Evolutionary conservation across 148 eudicot genomes (phyloP), one percentile per base, ranked within the genome.

Genomic region (Pharnaceum exiguum): DNA sequence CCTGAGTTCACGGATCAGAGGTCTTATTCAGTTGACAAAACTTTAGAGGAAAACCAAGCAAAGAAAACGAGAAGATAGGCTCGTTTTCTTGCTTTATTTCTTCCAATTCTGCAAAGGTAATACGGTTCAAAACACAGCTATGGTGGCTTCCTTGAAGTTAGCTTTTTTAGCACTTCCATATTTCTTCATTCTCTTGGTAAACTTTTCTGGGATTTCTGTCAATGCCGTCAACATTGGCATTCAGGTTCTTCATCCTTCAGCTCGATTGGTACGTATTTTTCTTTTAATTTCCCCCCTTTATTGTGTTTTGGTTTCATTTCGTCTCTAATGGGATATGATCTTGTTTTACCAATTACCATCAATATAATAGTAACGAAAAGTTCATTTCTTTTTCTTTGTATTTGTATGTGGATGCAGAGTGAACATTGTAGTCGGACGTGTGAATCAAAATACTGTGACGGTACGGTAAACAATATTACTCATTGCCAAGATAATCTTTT

Each of bases 351-450:
- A n/a, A n/a, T n/a, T n/a, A n/a, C n/a, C n/a, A n/a, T n/a, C n/a
- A n/a, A n/a, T n/a, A n/a, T n/a, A n/a, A n/a, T n/a, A n/a, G n/a
- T n/a, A n/a, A n/a, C n/a, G n/a, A n/a, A n/a, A n/a, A n/a, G 2
- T 21, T 15, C 50, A 5, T 32, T 2, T 29, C 7, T 37, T 22
- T 18, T 29, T 12, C 2, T 0, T 13, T 10, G 16, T 42, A 3
- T 15, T 38, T 0, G 6, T 48, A 21, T 26, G 13, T 35, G 12
- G 13, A 42, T 76, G 62, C 62, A 85, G 87, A 50, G 68, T 18
- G 79, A 79, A 55, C 71, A 75, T 24, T 82, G 93, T 62, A 85
- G 93, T 45, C 77, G 75, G 49, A 79, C 60, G 48, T 85, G 93
- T 69, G 93, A 85, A 75, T 85, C 93, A 16, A n/a, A n/a, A n/a